Evolutionary conservation across 2,329 filamentous ascomycete species (phyloP).

Genomic region (Elsinoe arachidis): DNA sequence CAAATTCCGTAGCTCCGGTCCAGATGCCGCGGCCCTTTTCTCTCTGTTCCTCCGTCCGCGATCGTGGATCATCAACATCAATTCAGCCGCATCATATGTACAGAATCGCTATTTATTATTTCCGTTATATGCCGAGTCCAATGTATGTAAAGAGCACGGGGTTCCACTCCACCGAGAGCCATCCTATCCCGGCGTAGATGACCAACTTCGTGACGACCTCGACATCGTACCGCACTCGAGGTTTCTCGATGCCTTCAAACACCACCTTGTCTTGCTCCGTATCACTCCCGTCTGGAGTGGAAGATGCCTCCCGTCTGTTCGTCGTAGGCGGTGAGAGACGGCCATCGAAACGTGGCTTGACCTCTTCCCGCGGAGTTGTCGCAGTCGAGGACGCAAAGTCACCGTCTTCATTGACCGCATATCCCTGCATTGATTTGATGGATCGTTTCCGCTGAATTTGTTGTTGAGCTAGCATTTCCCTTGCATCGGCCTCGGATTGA

Average conservation of each 20-base stretch:
- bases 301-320: conserved; percentile 12
- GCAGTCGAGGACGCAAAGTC: conserved; percentile 5
- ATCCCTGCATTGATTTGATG: conserved; percentile 26
- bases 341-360: background rate
- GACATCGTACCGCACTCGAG: conserved; percentile 92
- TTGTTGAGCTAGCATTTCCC: conserved; percentile 87
- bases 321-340: background rate
- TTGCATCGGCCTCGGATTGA: conserved; percentile 91
- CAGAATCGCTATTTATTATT: background rate
- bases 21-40: background rate
- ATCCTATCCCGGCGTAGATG: conserved; percentile 84
- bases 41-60: background rate
- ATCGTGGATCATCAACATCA: background rate
- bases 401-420: background rate
- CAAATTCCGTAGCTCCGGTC: background rate
- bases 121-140: background rate
- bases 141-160: conserved; percentile 53
- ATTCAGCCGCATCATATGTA: background rate
- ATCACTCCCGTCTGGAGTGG: conserved; percentile 28
- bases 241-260: conserved; percentile 74
- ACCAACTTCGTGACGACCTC: conserved; percentile 96
- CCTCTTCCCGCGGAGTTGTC: background rate
- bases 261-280: conserved; percentile 50
- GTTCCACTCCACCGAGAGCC: conserved; percentile 67
- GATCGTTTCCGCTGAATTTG: conserved; percentile 52